A percentile compares a stretch with the other conserved stretches of the same genome.
Evolutionary conservation across 805 yeast species (phyloP).

Genomic region (Candida pini): DNA sequence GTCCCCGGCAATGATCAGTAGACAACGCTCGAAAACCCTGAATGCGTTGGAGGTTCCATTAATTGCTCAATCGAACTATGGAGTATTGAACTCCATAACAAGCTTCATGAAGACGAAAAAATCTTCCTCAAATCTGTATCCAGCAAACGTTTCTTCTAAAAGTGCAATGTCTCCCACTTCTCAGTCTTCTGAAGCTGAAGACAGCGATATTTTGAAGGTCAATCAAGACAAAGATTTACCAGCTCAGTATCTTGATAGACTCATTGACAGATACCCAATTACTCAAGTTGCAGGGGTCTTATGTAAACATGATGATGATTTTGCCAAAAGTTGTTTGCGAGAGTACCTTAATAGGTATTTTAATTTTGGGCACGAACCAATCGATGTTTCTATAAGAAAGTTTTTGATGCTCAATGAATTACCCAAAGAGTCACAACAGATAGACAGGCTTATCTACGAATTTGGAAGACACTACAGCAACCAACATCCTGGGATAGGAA

Average conservation of each 20-base stretch:
- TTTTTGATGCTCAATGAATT: constrained; percentile 52
- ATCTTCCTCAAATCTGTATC: constrained; percentile 3
- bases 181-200: constrained; percentile 4
- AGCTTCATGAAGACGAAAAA: constrained; percentile 23
- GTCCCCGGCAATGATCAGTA: constrained; percentile 7
- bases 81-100: constrained; percentile 25
- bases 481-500: constrained; percentile 34
- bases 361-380: constrained; percentile 48
- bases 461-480: constrained; percentile 49
- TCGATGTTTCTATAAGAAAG: constrained; percentile 61
- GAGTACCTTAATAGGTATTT: constrained; percentile 32
- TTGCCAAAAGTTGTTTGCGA: constrained; percentile 17
- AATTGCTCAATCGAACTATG: constrained; percentile 11
- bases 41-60: constrained; percentile 21
- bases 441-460: constrained; percentile 57
- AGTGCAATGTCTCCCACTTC: constrained; percentile 4
- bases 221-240: constrained; percentile 25
- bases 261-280: constrained; percentile 24
- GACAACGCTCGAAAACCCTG: constrained; percentile 30
- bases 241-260: constrained; percentile 25
- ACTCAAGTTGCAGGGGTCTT: constrained; percentile 24
- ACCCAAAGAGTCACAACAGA: constrained; percentile 73
- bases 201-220: constrained; percentile 3
- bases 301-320: constrained; percentile 25
- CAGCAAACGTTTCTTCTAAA: constrained; percentile 5